phyloP scores from a whole-genome alignment of 1,139 yeast species.

The Candida labiduridarum region DNA sequence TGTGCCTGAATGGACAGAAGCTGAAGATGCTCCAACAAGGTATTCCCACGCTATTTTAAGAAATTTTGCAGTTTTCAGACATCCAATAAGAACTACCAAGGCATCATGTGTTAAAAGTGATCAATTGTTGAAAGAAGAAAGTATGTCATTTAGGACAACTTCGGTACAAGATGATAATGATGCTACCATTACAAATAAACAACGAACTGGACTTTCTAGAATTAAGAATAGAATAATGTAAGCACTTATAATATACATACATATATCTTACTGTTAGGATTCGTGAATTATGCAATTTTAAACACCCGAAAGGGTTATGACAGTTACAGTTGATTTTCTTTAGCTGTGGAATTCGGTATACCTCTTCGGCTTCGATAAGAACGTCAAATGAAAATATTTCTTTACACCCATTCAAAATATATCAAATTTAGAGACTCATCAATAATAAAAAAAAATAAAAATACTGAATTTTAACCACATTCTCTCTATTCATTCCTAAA shows the following conservation, averaged over 20 bases:
- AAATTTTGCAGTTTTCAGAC: conserved; percentile 45
- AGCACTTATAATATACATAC: neutral
- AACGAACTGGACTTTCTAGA: conserved; percentile 7
- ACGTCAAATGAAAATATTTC: too few species aligned
- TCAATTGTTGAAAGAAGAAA: conserved; percentile 53
- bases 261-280: neutral
- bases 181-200: conserved; percentile 5
- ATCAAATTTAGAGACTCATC: too few species aligned
- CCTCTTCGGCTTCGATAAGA: too few species aligned
- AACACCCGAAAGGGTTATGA: too few species aligned
- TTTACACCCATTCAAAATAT: too few species aligned
- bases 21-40: conserved; percentile 58
- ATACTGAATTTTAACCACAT: too few species aligned
- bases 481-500: too few species aligned
- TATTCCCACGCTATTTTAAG: conserved; percentile 49
- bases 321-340: too few species aligned
- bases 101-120: conserved; percentile 39
- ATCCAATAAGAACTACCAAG: conserved; percentile 21
- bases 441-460: too few species aligned
- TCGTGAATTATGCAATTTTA: neutral
- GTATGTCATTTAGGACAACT: conserved; percentile 47
- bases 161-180: conserved; percentile 10
- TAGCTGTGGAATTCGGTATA: neutral
- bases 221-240: conserved; percentile 9
- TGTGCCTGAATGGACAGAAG: conserved; percentile 53